Evolutionary conservation across 2,329 filamentous ascomycete species (phyloP), one percentile per base, ranked within the genome.

Genomic region (Trichothecium roseum): DNA sequence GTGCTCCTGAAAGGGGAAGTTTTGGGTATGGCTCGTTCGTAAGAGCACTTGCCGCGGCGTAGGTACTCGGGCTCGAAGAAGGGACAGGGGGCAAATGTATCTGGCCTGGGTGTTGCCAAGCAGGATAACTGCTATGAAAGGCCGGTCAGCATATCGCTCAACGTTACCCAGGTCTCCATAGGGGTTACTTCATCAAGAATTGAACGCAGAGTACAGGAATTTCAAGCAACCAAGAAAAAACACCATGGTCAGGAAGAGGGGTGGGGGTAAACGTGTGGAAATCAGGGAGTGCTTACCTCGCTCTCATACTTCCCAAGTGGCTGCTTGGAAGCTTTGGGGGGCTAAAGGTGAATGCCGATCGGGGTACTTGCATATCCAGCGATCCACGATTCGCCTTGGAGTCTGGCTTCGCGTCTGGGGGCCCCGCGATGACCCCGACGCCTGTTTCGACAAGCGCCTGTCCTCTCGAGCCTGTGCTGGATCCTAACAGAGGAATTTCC

Each of bases 401-500:
- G 6, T 24, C 20, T 24, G 20, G 10, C 50, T 76, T 76, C 32
- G 68, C 61, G 3, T 62, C 59, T 29, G 76, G 49, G 8, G 72
- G 66, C 6, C 73, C 72, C 5, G 73, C 72, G 30, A 77, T 72
- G 39, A 78, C 73, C 6, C 73, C 72, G 22, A 77, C 50, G 3
- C 73, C 73, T 1, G 71, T 76, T 52, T 77, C 73, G n/a, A 78
- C 73, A 32, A 79, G 62, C 26, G 78, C 78, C 54, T 91, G 88
- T 28, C 86, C 78, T n/a, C 81, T 72, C 18, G 84, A 84, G 18
- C 80, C 79, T 16, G 81, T 81, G 44, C 82, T 85, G 13, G 73
- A 78, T 14, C 84, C 84, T 36, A 86, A 73, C 32, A 96, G 70
- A 3, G 89, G 87, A 41, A 94, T 82, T 56, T 96, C 89, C 57